Percentiles rank a stretch among this genome's conserved stretches.
These are phyloP conservation scores for Rachicladosporium sp. DNA, from an alignment of 2,329 filamentous ascomycete species.

Conservation along the genomic window DNA sequence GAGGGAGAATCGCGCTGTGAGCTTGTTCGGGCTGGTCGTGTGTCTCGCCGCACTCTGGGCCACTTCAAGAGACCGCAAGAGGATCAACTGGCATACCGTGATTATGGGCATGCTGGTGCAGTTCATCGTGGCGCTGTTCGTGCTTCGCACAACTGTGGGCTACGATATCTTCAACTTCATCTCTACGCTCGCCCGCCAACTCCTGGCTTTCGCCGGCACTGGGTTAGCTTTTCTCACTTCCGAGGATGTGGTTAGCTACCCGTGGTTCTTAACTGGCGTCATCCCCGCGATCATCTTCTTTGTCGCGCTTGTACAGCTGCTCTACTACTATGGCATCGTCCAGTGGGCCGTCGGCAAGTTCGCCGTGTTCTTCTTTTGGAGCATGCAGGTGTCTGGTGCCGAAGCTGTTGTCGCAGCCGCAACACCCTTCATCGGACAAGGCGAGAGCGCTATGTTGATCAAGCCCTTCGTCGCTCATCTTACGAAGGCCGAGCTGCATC, in stretches of 20 bases:
- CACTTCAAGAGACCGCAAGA: conserved; percentile 58
- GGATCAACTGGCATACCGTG: conserved; percentile 41
- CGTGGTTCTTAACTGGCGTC: conserved; percentile 65
- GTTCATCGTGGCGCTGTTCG: conserved; percentile 80
- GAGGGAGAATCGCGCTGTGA: conserved; percentile 65
- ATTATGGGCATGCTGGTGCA: conserved; percentile 81
- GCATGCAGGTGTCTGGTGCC: conserved; percentile 72
- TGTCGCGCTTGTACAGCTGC: conserved; percentile 76
- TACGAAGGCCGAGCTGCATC: conserved; percentile 78
- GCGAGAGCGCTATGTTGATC: conserved; percentile 87
- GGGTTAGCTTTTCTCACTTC: conserved; percentile 63
- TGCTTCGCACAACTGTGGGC: conserved; percentile 66
- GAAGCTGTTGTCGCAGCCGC: conserved; percentile 90
- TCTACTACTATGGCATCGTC: conserved; percentile 68
- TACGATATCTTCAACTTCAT: conserved; percentile 88
- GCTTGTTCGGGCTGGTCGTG: conserved; percentile 63
- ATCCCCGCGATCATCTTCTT: conserved; percentile 95
- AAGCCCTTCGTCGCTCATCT: conserved; percentile 75
- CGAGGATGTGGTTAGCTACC: conserved; percentile 27
- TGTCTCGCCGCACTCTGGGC: conserved; percentile 55
- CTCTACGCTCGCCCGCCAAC: conserved; percentile 56
- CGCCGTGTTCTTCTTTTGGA: conserved; percentile 84
- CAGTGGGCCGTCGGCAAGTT: conserved; percentile 88
- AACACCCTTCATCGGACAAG: conserved; percentile 87
- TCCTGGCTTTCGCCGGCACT: conserved; percentile 63